Evolutionary conservation across 2,329 filamentous ascomycete genomes (phyloP).

Genomic region (Claviceps arundinis): DNA sequence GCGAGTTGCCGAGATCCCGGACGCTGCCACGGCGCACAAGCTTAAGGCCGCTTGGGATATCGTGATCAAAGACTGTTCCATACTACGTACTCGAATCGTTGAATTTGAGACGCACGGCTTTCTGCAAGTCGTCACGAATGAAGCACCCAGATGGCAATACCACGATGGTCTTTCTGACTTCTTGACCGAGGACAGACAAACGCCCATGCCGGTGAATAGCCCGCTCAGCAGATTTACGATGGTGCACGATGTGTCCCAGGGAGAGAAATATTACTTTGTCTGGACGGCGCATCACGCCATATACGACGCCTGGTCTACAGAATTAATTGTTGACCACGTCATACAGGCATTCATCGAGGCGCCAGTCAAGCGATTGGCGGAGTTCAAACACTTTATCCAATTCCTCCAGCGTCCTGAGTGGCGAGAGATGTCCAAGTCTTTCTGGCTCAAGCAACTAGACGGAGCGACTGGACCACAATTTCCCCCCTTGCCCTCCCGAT

Average conservation of each 20-base stretch:
- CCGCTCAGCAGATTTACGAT: slow-evolving; percentile 8
- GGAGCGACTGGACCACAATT: slow-evolving; percentile 9
- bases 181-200: neutral
- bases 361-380: neutral
- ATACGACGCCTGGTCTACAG: slow-evolving; percentile 39
- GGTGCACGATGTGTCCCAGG: neutral
- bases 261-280: slow-evolving; percentile 4
- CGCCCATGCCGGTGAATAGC: slow-evolving; percentile 9
- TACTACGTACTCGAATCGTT: slow-evolving; percentile 8
- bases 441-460: slow-evolving; percentile 27
- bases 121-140: slow-evolving; percentile 6
- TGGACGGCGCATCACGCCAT: slow-evolving; percentile 25
- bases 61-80: slow-evolving; percentile 7
- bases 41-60: slow-evolving; percentile 9
- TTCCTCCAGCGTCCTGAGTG: slow-evolving; percentile 22
- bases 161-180: neutral
- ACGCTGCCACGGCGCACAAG: slow-evolving; percentile 1
- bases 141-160: neutral
- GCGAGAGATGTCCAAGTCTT: slow-evolving; percentile 15
- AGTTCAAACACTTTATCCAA: slow-evolving; percentile 27
- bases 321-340: slow-evolving; percentile 15
- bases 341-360: slow-evolving; percentile 6
- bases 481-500: slow-evolving; percentile 2
- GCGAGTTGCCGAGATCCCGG: slow-evolving; percentile 6
- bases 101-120: slow-evolving; percentile 7